These are phyloP conservation scores for Sclerotinia glacialis DNA, from an alignment of 2,329 filamentous ascomycete genomes.

Conservation along the genomic window DNA sequence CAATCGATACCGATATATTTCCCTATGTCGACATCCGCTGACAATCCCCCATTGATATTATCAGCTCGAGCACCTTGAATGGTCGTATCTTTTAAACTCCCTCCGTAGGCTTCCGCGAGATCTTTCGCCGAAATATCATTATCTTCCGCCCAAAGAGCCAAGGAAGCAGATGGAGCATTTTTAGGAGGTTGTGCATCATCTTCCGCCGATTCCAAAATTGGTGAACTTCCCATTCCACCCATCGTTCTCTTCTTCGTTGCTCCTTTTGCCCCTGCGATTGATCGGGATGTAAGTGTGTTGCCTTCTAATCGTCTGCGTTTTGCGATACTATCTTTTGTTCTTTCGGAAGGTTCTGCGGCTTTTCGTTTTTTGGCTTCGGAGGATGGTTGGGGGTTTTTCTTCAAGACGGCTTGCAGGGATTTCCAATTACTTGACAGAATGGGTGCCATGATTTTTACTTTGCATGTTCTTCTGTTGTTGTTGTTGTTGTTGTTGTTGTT, in stretches of 20 bases:
- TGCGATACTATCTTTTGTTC: conserved; percentile 36
- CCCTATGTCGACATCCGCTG: conserved; percentile 64
- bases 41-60: conserved; percentile 62
- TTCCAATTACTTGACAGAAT: conserved; percentile 72
- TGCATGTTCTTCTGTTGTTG: not conserved
- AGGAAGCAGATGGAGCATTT: conserved; percentile 49
- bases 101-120: conserved; percentile 60
- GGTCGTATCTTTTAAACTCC: conserved; percentile 51
- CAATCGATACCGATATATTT: conserved; percentile 95
- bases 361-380: conserved; percentile 37
- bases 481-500: not conserved
- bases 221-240: conserved; percentile 56
- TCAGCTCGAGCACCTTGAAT: conserved; percentile 47
- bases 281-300: conserved; percentile 23
- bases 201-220: conserved; percentile 37
- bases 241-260: conserved; percentile 43
- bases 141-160: conserved; percentile 59
- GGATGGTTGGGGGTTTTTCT: conserved; percentile 44
- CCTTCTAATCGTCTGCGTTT: conserved; percentile 39
- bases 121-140: conserved; percentile 60
- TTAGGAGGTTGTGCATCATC: conserved; percentile 37
- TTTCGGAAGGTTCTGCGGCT: conserved; percentile 34
- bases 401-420: conserved; percentile 62
- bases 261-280: conserved; percentile 16
- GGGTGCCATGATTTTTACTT: conserved; percentile 33